Base-by-base conservation (phyloP, 441 rosid genomes). In the Monsonia emarginata region DNA sequence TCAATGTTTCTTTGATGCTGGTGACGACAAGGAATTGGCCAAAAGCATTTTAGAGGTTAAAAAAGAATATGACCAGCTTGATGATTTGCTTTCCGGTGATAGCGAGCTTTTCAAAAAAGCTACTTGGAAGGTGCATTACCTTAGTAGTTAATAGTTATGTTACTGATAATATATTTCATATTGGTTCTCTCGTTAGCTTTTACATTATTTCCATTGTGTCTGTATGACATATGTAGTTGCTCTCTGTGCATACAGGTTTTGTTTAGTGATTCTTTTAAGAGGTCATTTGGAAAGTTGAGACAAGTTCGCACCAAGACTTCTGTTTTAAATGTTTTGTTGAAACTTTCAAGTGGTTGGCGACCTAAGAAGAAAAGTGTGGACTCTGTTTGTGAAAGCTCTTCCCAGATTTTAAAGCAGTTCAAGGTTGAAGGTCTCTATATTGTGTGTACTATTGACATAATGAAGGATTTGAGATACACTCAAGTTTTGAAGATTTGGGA, bases 401-500 rank as follows among this genome's bases (percentile, higher is more conserved):
- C 66, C 16, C 68, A 61, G 30, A 50, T 75, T 54, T 61, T 78
- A 74, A 81, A 76, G n/a, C 69, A 76, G 34, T 79, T 73, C 71
- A 78, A 70, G 74, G 80, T 75, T 40, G 77, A 31, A 58, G 30
- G 57, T 48, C 57, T 70, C 1, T 76, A 73, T 26, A 48, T 81
- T 19, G 10, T 81, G 4, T 78, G 81, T 61, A 73, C 84, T 1
- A 50, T 68, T 63, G 89, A 85, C 59, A 54, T 83, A 2, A 44
- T 44, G 38, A 80, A 78, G 70, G 82, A 80, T 14, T 48, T 0
- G 3, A 3, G 26, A 22, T 67, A 74, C 68, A 61, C 10, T 1
- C 87, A 81, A 76, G 76, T 76, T 13, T 62, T 85, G 72, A 85
- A 73, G 78, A 74, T 76, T 21, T 85, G 85, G 85, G 89, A 81